Base-by-base conservation (phyloP, 768 basidiomycete genomes). In the Gautieria morchelliformis region DNA sequence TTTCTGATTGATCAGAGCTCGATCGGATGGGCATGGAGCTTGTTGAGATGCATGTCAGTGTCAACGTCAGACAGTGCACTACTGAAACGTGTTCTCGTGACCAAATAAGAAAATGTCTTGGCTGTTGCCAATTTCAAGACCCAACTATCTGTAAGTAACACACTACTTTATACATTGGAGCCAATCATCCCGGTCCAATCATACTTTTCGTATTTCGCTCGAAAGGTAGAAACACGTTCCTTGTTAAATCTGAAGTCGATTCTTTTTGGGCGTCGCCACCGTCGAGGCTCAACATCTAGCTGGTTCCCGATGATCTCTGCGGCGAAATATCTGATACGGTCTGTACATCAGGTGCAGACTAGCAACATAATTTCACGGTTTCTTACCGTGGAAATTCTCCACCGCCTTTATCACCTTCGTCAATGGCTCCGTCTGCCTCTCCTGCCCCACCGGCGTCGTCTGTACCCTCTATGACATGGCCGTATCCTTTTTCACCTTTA, bases 401-500 rank as follows among this genome's bases (percentile, higher is more conserved):
- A 15, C 89, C 87, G 1, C 93, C 93, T 66, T 89, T 89, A 64
- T 87, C 91, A 1, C 89, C 92, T 67, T 93, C 93, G 61, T 89
- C 87, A 33, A 87, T 69, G 22, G 78, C 83, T 44, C 77, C 79
- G 27, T 78, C 79, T 59, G 84, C 83, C 15, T 84, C 81, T 32
- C 82, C 86, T 17, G 77, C 74, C 10, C 73, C 80, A 0, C 78
- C 73, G 3, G 78, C 79, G 39, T 89, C 84, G 24, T 78, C 82
- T 0, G 82, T 80, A 1, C 96, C 96, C 69, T 99, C 96, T 60
- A 99, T 96, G 60, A 99, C 90, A 70, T 99, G 96, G 0, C 96
- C 96, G 67, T 93, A 99, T 2, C 96, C 96, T 66, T 91, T 93
- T 70, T 97, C 93, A 24, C 96, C 93, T 65, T 94, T 97, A 70